Conservation (phyloP, 2,329 filamentous ascomycete genomes). For the Ophiocordyceps australis region DNA sequence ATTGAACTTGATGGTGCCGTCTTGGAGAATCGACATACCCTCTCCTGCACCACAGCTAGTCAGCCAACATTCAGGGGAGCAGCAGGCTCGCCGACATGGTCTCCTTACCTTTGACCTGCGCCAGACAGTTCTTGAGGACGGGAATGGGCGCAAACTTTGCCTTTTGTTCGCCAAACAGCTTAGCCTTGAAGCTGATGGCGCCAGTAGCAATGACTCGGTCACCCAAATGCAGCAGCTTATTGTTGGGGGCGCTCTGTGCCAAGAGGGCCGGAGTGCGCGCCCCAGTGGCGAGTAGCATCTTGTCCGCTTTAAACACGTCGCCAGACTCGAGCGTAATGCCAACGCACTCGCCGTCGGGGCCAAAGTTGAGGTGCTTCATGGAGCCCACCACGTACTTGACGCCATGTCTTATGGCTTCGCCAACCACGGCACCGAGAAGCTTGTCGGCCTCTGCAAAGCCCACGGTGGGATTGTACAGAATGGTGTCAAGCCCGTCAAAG, state of each 20-base stretch:
- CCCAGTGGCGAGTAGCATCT: constrained; percentile 34
- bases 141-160: constrained; percentile 29
- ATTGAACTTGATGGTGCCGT: constrained; percentile 41
- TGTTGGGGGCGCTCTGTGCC: constrained; percentile 28
- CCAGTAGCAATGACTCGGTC: constrained; percentile 37
- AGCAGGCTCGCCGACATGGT: no score
- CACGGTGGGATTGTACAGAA: constrained; percentile 38
- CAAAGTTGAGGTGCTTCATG: constrained; percentile 25
- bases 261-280: constrained; percentile 37
- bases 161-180: constrained; percentile 22
- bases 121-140: constrained; percentile 28
- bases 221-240: constrained; percentile 30
- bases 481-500: constrained; percentile 33
- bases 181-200: constrained; percentile 22
- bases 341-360: constrained; percentile 21
- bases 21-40: constrained; percentile 23
- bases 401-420: constrained; percentile 29
- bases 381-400: constrained; percentile 36
- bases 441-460: constrained; percentile 42
- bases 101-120: constrained; percentile 22
- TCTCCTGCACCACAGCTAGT: constrained; percentile 14
- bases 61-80: no score
- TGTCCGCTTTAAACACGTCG: constrained; percentile 25
- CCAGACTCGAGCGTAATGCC: constrained; percentile 32
- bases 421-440: constrained; percentile 33